Base-by-base conservation (phyloP, 768 basidiomycete genomes). In the Lyophyllum decastes region DNA sequence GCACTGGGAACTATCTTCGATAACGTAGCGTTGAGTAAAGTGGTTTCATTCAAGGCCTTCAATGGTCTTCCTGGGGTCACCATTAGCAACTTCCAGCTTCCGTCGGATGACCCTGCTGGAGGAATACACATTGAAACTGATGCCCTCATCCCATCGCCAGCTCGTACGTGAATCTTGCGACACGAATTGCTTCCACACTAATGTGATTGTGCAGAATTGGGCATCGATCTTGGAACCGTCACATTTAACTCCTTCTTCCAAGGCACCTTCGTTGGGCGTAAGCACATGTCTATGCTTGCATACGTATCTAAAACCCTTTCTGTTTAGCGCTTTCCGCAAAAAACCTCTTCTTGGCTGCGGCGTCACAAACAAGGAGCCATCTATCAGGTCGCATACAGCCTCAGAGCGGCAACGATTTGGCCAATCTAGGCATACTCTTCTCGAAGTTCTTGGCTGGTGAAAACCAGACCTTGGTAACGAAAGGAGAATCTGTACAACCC, bases 1-100 rank as follows among this genome's bases (percentile, higher is more conserved):
- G 88, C 89, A 4, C 78, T 90, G 1, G 86, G 85, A 16, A 88
- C 86, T 11, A 81, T 85, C 60, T 90, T 90, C 61, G 85, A 89
- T 58, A 79, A 81, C 55, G 81, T 90, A 26, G 73, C 77, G 0
- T 76, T 91, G 34, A 79, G 75, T 47, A 90, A 90, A 70, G 73
- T 77, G 1, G 66, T 90, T 38, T 71, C 82, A 4, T 80, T 90
- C 74, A 86, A 83, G 64, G 89, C 88, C 4, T 90, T 90, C 70
- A 85, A 90, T 58, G 80, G 80, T 27, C 73, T 91, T 7, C 86
- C 86, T 8, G 88, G 88, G 6, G 85, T 89, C 43, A 84, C 82
- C 6, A 88, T 90, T 66, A 82, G 78, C 59, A 86, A 89, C 71
- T 90, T 90, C 75, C 73, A 85, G 65, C 76, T 90, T 55, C 88